These are phyloP conservation scores for Hypoxylon sp. DNA, from an alignment of 2,329 filamentous ascomycete species.

Conservation along the genomic window DNA sequence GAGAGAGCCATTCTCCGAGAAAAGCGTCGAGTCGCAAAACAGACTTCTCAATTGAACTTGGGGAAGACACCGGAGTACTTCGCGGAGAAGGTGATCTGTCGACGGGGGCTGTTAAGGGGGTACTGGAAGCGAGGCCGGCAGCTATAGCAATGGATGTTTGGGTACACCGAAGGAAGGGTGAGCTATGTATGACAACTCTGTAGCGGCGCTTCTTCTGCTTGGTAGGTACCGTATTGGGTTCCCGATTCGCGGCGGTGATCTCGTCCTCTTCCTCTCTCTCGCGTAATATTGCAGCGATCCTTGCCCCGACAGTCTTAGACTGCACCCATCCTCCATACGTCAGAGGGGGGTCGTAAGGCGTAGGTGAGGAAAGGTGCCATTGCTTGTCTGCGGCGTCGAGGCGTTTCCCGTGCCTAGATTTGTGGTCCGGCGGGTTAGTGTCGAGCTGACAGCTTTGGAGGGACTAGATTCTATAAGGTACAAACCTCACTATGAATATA, in stretches of 20 bases:
- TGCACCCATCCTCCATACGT: conserved; percentile 96
- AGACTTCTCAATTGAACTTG: conserved; percentile 64
- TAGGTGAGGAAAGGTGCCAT: conserved; percentile 94
- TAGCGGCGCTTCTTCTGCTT: conserved; percentile 72
- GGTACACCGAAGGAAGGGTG: conserved; percentile 93
- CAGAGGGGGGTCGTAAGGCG: conserved; percentile 94
- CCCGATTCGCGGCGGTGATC: conserved; percentile 43
- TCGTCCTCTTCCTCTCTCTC: conserved; percentile 64
- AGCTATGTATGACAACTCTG: conserved; percentile 89
- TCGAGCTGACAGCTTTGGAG: conserved; percentile 10
- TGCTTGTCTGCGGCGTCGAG: conserved; percentile 94
- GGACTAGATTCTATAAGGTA: conserved; percentile 24
- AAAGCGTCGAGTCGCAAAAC: conserved; percentile 90
- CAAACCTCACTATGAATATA: conserved; percentile 66
- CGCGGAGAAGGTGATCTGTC: conserved; percentile 50
- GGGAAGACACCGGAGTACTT: conserved; percentile 44
- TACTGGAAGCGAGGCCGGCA: conserved; percentile 82
- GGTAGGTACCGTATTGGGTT: conserved; percentile 38
- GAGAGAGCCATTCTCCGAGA: conserved; percentile 94
- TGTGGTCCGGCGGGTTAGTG: conserved; percentile 22
- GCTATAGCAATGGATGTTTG: conserved; percentile 93
- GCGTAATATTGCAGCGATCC: conserved; percentile 81
- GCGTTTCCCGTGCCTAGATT: conserved; percentile 84
- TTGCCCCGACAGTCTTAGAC: conserved; percentile 82
- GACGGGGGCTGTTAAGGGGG: conserved; percentile 56